These are phyloP conservation scores for Trametes villosa DNA, from an alignment of 768 basidiomycete genomes.

Conservation along the genomic window DNA sequence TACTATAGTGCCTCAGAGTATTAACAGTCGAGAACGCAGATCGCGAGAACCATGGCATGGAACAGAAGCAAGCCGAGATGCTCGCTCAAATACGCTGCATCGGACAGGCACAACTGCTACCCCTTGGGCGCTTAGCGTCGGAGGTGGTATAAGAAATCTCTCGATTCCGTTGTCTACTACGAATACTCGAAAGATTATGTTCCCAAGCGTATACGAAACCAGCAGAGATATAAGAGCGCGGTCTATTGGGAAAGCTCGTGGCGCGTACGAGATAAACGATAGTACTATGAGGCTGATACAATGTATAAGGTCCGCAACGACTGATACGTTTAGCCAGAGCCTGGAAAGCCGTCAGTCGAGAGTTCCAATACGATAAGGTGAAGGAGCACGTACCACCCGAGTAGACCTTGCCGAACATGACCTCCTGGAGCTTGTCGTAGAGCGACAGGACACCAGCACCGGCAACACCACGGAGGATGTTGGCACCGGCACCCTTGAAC, in stretches of 20 bases:
- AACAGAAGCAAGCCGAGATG: constrained; percentile 3
- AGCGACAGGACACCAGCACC: constrained; percentile 99
- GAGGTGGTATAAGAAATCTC: constrained; percentile 16
- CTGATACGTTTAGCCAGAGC: constrained; percentile 46
- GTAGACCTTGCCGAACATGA: constrained; percentile 99
- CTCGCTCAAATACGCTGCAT: no score
- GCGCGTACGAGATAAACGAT: constrained; percentile 34
- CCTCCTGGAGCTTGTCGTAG: constrained; percentile 97
- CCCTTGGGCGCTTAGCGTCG: constrained; percentile 1
- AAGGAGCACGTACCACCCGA: constrained; percentile 73
- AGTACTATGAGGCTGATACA: constrained; percentile 36
- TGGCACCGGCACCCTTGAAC: constrained; percentile 98
- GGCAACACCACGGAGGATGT: constrained; percentile 95
- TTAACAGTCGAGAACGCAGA: background rate
- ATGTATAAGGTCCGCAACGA: constrained; percentile 28
- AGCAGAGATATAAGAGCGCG: constrained; percentile 36
- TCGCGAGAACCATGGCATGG: constrained; percentile 22
- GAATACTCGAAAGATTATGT: constrained; percentile 25
- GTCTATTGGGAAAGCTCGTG: constrained; percentile 39
- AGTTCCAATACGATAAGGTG: background rate
- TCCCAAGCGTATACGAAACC: constrained; percentile 21
- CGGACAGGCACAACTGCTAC: background rate
- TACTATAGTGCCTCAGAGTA: background rate
- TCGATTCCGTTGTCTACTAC: constrained; percentile 25
- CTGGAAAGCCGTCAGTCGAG: constrained; percentile 24